Base-by-base conservation (phyloP, 78 protist species). In the Chrysochromulina parva region DNA sequence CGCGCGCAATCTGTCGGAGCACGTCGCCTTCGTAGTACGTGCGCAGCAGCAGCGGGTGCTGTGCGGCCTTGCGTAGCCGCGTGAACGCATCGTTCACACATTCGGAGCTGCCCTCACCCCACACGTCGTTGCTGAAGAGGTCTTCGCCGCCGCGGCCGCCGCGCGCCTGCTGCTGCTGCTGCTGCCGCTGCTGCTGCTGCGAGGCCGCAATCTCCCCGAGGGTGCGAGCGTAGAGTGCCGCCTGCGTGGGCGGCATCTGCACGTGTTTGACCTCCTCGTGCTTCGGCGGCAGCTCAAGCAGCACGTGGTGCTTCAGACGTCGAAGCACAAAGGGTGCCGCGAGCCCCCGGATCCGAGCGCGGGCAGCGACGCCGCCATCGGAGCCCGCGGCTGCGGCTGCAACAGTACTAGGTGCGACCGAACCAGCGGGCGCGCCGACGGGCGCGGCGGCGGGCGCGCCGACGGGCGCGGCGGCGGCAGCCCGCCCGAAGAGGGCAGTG, bases 251-350 rank as follows among this genome's bases (percentile, higher is more conserved):
- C 65, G 57, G 19, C 81, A 88, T 57, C 14, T 1, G 54, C 81
- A 88, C 82, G 6, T 2, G 52, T 7, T 0, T 55, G 5, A 66
- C 57, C 57, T 13, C 55, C 54, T 88, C 91, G n/a, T 1, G 5
- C 82, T 78, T 89, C 47, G 91, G 92, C n/a, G 94, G 88, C 28
- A 93, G 78, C 73, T 81, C 59, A 26, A 2, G 1, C 69, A 89
- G 71, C 28, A 94, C 96, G 7, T 94, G 91, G 2, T 0, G 5
- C 92, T 94, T 94, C 28, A 73, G 74, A 1, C 96, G 74, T 0
- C 96, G 74, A 67, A 94, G 88, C n/a, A 94, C 58, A 59, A 82
- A 90, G 11, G 91, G 92, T 54, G 48, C 10, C 47, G 91, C 82
- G 38, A 91, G 4, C 54, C 6, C 1, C 19, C 57, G 88, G 47